phyloP scores from a whole-genome alignment of 225 moss, liverwort and hornwort species.

The Bryum argenteum region DNA sequence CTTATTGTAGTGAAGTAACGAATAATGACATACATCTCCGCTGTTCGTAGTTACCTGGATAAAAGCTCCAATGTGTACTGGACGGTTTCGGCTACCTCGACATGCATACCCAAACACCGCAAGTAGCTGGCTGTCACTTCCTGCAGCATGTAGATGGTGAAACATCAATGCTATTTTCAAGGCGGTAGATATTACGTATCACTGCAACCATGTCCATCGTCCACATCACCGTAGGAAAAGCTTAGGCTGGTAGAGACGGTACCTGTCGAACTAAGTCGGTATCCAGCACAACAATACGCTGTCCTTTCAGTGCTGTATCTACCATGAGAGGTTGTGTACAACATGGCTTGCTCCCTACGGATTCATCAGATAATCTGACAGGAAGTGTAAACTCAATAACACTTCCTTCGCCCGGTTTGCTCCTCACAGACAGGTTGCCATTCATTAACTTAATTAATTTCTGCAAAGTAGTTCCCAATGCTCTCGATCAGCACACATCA shows the following conservation, averaged over 20 bases:
- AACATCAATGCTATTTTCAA: constrained; percentile 1
- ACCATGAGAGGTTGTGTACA: constrained; percentile 35
- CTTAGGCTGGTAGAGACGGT: constrained; percentile 8
- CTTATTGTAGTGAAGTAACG: neutral
- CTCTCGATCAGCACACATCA: constrained; percentile 12
- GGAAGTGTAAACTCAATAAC: constrained; percentile 79
- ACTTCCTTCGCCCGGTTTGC: constrained; percentile 76
- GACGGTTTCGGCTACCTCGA: constrained; percentile 51
- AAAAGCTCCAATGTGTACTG: constrained; percentile 52
- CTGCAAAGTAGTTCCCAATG: constrained; percentile 45
- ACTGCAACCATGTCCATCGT: neutral
- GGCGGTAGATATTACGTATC: neutral
- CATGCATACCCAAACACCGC: constrained; percentile 49
- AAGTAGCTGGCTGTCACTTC: constrained; percentile 87
- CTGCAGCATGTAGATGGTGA: constrained; percentile 35
- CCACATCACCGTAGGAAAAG: neutral
- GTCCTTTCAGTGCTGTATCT: constrained; percentile 61
- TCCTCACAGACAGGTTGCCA: constrained; percentile 70
- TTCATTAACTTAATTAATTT: constrained; percentile 92
- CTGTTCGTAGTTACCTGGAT: constrained; percentile 25
- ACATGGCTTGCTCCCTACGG: constrained; percentile 48
- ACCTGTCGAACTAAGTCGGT: constrained; percentile 76
- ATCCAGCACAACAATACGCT: constrained; percentile 66
- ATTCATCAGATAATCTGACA: constrained; percentile 35
- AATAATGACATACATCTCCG: neutral